Evolutionary conservation across 768 basidiomycete genomes (phyloP), one percentile per base, ranked within the genome.

Genomic region (Xanthoconium stramineum): DNA sequence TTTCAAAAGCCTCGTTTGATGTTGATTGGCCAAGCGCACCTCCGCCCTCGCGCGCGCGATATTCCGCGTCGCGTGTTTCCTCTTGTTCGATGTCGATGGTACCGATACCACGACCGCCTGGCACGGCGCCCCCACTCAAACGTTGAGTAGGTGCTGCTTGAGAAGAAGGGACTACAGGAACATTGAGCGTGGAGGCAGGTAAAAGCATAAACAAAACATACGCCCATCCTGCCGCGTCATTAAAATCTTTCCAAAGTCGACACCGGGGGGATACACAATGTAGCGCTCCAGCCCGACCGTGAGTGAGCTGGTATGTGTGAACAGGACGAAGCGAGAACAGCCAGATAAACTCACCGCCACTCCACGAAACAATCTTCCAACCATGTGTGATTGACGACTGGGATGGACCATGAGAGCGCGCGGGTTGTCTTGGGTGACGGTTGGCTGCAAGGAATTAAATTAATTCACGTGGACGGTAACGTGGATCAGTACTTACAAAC

Each of bases 301-400:
- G 55, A 90, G 74, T 35, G 80, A 78, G 17, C 71, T 72, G 10
- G 19, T 37, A 3, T 5, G 19, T 17, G 32, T 67, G 24, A 65
- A 47, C 11, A 33, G 3, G 19, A 46, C 9, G 3, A 44, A 14
- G 40, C 1, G 7, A n/a, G 10, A 40, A 10, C 0, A n/a, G 36
- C 9, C 11, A 29, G 6, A 36, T 14, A n/a, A 2, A 35, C 57
- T 45, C 40, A 67, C 46, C 80, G 80, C 94, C 94, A 97, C 50
- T 84, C 78, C 20, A 84, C 72, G 65, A 94, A 89, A 67, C 91
- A 95, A 58, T 94, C 91, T 65, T 97, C 94, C 4, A 97, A 77
- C 92, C 93, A 97, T 0, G 80, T 79, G 62, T 98, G 94, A 62
- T 94, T 96, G 12, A 95, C 88, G 55, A 94, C 77, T 0, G 92